phyloP scores from a whole-genome alignment of 2,329 filamentous ascomycete genomes.

The Diaporthe sp. region DNA sequence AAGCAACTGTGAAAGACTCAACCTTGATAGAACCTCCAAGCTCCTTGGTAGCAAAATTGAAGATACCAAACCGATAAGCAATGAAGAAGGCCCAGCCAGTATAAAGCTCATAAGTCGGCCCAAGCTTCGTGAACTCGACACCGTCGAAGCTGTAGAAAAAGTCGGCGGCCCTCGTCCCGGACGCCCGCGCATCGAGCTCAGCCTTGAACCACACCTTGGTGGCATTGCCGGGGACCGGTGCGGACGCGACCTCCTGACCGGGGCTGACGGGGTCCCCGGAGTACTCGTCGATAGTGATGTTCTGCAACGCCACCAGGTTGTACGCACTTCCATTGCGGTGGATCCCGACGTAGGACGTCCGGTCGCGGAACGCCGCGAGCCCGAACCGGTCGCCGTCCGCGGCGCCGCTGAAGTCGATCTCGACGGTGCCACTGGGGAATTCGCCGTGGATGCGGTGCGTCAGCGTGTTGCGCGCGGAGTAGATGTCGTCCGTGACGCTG shows the following conservation, averaged over 20 bases:
- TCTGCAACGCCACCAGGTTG: slow-evolving; percentile 47
- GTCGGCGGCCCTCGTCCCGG: slow-evolving; percentile 44
- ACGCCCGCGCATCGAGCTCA: slow-evolving; percentile 50
- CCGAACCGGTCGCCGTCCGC: slow-evolving; percentile 64
- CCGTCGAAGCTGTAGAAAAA: slow-evolving; percentile 62
- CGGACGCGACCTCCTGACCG: slow-evolving; percentile 46
- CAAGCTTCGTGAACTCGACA: slow-evolving; percentile 50
- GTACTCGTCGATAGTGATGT: slow-evolving; percentile 47
- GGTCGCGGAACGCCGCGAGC: slow-evolving; percentile 65
- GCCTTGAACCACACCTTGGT: slow-evolving; percentile 53
- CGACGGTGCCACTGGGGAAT: slow-evolving; percentile 60
- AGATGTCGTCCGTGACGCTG: slow-evolving; percentile 65
- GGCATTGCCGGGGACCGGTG: slow-evolving; percentile 19
- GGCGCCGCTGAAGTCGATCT: slow-evolving; percentile 62
- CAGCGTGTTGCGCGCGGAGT: slow-evolving; percentile 60
- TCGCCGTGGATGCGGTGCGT: slow-evolving; percentile 61
- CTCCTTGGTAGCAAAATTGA: slow-evolving; percentile 60
- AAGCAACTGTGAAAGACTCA: slow-evolving; percentile 21
- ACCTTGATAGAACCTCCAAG: slow-evolving; percentile 51
- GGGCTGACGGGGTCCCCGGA: slow-evolving; percentile 49
- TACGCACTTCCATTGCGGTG: slow-evolving; percentile 50
- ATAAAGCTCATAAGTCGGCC: slow-evolving; percentile 50
- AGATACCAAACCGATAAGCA: slow-evolving; percentile 62
- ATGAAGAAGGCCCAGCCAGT: slow-evolving; percentile 61
- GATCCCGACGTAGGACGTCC: slow-evolving; percentile 66